Evolutionary conservation across 2,329 filamentous ascomycete genomes (phyloP), one percentile per base, ranked within the genome.

Genomic region (Penicillium sclerotigenum): DNA sequence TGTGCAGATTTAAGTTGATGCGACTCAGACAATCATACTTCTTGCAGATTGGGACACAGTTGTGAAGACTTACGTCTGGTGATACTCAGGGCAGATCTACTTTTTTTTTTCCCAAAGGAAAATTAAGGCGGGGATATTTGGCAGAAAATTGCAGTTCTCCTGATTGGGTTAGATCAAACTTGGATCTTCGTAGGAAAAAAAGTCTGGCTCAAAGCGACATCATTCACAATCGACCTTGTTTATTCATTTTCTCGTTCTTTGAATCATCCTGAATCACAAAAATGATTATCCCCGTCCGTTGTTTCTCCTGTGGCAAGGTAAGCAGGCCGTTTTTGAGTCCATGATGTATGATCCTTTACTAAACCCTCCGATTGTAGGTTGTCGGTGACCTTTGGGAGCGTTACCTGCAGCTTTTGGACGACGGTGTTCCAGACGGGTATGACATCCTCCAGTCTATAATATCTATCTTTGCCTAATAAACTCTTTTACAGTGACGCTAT

Each of bases 301-400:
- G 94, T 80, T 99, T 99, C 79, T 97, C 94, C 56, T 99, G 94
- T 77, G 94, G 94, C 76, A 99, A 99, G 90, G 94, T 96, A 77
- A 58, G 34, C 40, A 34, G 5, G 5, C n/a, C 29, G 77, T 29
- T 22, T 65, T 33, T 20, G 11, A 29, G 29, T 45, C 18, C 24
- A 20, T 45, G 28, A 49, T 24, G 11, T 22, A 38, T 42, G 18
- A 47, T 45, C 50, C 59, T 47, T 64, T 38, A 54, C 41, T 55
- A 54, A 52, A 58, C 20, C 56, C 54, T n/a, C 26, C 26, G 28
- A 34, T 29, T 47, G 10, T 72, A 97, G 94, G 94, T 99, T 73
- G 90, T 92, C 57, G 94, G 91, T 62, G 94, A 99, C 77, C 87
- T 99, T 52, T 99, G 94, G 92, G 94, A 99, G 78, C 87, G 89